Conservation (phyloP, 2,329 filamentous ascomycete species). For the Reticulascus tulasneorum region DNA sequence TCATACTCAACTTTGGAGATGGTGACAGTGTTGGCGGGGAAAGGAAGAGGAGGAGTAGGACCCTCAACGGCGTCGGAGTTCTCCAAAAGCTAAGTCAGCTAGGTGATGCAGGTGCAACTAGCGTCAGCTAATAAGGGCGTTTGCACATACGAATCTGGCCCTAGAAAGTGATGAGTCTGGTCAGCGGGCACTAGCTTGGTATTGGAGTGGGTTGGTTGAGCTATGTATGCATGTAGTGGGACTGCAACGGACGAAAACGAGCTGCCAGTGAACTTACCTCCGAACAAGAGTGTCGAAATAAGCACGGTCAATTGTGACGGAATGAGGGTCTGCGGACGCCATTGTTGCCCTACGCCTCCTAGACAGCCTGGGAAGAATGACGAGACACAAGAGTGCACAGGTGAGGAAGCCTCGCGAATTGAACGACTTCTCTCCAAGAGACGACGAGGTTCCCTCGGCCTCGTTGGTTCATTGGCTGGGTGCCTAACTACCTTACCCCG, state of each 20-base stretch:
- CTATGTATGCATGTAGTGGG: neutral
- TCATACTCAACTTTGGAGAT: constrained; percentile 61
- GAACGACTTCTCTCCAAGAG: too few species aligned
- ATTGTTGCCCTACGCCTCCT: constrained; percentile 16
- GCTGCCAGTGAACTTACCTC: constrained; percentile 51
- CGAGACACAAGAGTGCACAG: too few species aligned
- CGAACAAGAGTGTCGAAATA: constrained; percentile 60
- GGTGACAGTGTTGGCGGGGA: constrained; percentile 37
- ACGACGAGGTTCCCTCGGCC: too few species aligned
- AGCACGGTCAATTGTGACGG: constrained; percentile 45
- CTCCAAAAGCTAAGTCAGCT: constrained; percentile 7
- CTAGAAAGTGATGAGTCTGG: constrained; percentile 14
- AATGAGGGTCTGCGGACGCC: constrained; percentile 15
- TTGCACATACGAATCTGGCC: constrained; percentile 23
- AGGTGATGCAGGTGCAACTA: neutral
- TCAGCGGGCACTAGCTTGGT: neutral
- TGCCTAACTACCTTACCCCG: too few species aligned
- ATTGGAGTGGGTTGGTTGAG: neutral
- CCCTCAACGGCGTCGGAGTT: constrained; percentile 17
- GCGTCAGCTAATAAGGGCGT: neutral
- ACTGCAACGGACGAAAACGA: neutral
- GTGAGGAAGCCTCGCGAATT: too few species aligned
- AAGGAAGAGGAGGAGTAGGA: constrained; percentile 11
- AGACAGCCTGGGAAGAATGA: too few species aligned
- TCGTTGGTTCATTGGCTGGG: too few species aligned